Evolutionary conservation across 768 basidiomycete species (phyloP).

Genomic region (Collybia nuda): DNA sequence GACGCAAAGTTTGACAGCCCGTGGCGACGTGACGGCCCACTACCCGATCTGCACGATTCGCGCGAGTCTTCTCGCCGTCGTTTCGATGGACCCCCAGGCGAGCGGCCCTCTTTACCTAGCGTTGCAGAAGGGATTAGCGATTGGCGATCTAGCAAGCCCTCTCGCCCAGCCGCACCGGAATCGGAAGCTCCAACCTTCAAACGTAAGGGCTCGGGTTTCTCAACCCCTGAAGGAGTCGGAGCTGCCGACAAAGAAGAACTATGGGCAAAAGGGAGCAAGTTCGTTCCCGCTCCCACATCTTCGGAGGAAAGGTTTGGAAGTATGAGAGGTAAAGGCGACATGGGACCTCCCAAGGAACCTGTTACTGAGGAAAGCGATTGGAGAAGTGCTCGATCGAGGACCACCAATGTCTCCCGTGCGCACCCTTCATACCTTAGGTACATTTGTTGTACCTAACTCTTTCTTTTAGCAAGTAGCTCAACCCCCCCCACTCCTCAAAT

Average conservation of each 20-base stretch:
- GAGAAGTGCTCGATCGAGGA: constrained; percentile 52
- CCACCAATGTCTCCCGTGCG: constrained; percentile 65
- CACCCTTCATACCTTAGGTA: constrained; percentile 10
- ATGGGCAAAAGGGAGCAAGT: constrained; percentile 76
- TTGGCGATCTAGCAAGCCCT: constrained; percentile 66
- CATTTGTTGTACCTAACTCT: background rate
- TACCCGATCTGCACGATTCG: constrained; percentile 64
- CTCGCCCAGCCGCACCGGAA: constrained; percentile 41
- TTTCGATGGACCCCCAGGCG: constrained; percentile 54
- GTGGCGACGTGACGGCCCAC: constrained; percentile 88
- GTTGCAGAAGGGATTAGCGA: constrained; percentile 64
- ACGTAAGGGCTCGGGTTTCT: constrained; percentile 60
- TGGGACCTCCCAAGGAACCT: constrained; percentile 46
- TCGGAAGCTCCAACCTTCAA: constrained; percentile 45
- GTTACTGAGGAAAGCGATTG: constrained; percentile 66
- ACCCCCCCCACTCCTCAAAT: constrained; percentile 84
- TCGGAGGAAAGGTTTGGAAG: constrained; percentile 46
- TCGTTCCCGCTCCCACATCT: constrained; percentile 52
- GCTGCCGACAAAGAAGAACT: constrained; percentile 77
- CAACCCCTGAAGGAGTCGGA: constrained; percentile 39
- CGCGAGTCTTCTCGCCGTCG: constrained; percentile 67
- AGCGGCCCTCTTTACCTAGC: constrained; percentile 36
- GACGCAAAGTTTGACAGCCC: constrained; percentile 79
- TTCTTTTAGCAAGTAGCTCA: constrained; percentile 59
- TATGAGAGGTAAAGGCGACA: constrained; percentile 50